Evolutionary conservation across 352 stramenopile species (phyloP), one percentile per base, ranked within the genome.

Genomic region (Pythium chondricola): DNA sequence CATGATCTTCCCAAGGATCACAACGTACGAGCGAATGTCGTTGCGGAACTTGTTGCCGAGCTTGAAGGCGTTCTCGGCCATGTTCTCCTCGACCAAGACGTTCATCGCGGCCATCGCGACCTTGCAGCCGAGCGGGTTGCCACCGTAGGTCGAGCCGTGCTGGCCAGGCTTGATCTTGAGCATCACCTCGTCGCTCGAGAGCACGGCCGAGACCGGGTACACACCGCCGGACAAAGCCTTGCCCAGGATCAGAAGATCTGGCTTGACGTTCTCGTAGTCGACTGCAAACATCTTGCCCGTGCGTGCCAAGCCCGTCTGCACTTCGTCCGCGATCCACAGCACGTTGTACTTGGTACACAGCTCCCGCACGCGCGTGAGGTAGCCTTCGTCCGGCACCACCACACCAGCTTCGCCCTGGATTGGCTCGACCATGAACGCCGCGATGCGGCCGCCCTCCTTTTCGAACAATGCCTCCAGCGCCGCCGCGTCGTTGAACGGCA

Each of bases 361-460:
- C 52, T 91, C 77, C 9, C 82, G 81, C 40, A 95, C 80, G 25
- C 74, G 70, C 43, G 77, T 77, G 58, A 99, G 82, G 75, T 99
- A 99, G 16, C 93, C 95, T 58, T 99, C 95, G 46, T 92, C 57
- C 2, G 97, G 97, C 17, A 99, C 96, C 10, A 99, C 93, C 25
- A 99, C 96, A 38, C 97, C 97, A 43, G 97, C 97, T 65, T 99
- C 97, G 52, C 97, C 97, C 52, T 99, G 97, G 64, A 99, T 99
- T 3, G 97, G 97, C 67, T 99, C 97, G 6, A 99, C 93, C 96
- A 99, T 99, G 61, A 99, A 98, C 9, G 95, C 96, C 13, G 95
- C 95, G 65, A 98, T 98, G 61, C 97, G 56, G 48, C 71, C 88
- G 37, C 63, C 73, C 38, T 97, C 74, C 32, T 65, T 67, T 45